Conservation (phyloP, 495 filamentous ascomycete species). For the Hyaloscypha variabilis region DNA sequence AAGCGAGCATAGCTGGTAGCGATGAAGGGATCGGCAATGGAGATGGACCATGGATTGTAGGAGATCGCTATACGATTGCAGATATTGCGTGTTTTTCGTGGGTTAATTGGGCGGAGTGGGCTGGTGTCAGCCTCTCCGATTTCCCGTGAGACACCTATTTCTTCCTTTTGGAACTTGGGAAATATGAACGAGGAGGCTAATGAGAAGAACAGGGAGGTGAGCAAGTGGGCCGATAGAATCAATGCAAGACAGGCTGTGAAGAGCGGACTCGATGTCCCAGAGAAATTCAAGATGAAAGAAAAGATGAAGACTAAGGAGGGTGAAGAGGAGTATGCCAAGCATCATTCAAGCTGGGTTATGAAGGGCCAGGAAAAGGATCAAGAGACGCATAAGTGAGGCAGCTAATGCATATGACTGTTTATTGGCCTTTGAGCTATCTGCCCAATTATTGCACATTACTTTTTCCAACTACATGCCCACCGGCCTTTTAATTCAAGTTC, state of each 20-base stretch:
- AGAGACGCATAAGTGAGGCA: constrained; percentile 25
- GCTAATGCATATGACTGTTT: not conserved
- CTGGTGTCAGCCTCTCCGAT: constrained; percentile 71
- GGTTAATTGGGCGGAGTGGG: constrained; percentile 61
- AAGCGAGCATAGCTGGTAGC: constrained; percentile 12
- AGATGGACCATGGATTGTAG: constrained; percentile 63
- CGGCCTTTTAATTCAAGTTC: no score
- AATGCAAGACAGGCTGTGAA: constrained; percentile 63
- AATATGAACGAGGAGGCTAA: not conserved
- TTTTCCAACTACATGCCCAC: no score
- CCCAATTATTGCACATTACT: no score
- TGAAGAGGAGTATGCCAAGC: constrained; percentile 34
- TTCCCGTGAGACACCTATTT: constrained; percentile 54
- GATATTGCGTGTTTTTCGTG: constrained; percentile 84
- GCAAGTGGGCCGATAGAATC: constrained; percentile 66
- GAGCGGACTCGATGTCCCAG: constrained; percentile 78
- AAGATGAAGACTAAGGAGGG: constrained; percentile 37
- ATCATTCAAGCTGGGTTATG: constrained; percentile 37
- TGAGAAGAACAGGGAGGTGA: constrained; percentile 36
- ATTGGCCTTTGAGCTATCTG: no score
- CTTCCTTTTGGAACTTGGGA: not conserved
- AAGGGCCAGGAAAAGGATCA: constrained; percentile 35
- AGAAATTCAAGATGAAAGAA: constrained; percentile 41
- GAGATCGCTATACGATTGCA: constrained; percentile 77
- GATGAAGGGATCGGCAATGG: not conserved